Evolutionary conservation across 140 eudicot genomes (phyloP).

Genomic region (Stevia rebaudiana): DNA sequence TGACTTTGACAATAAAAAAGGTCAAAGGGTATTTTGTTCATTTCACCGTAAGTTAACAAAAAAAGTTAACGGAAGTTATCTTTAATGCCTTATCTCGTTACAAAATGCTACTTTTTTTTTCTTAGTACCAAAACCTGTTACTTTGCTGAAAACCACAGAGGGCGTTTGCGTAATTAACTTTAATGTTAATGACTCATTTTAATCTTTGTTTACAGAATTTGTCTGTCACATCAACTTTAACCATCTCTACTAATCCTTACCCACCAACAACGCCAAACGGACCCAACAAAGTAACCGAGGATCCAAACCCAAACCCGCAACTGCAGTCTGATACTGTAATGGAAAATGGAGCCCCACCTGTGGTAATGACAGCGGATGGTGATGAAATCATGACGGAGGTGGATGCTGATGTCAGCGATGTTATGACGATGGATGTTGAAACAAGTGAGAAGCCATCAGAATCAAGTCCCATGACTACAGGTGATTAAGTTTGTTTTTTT

Average conservation of each 20-base stretch:
- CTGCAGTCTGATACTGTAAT: constrained; percentile 31
- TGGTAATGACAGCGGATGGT: constrained; percentile 29
- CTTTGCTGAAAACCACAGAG: too few species aligned
- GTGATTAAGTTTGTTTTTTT: constrained; percentile 13
- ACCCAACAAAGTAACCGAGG: constrained; percentile 23
- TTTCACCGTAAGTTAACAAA: too few species aligned
- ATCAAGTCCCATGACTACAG: constrained; percentile 44
- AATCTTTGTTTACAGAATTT: constrained; percentile 45
- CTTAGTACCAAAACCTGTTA: too few species aligned
- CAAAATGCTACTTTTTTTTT: too few species aligned
- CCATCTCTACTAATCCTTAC: constrained; percentile 42
- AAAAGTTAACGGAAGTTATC: too few species aligned
- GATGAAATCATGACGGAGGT: constrained; percentile 76
- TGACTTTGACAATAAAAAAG: too few species aligned
- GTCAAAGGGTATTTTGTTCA: too few species aligned
- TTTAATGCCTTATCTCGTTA: too few species aligned
- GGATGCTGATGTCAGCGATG: constrained; percentile 46
- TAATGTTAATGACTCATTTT: constrained; percentile 21
- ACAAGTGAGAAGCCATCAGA: constrained; percentile 51
- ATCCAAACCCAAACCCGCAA: constrained; percentile 23
- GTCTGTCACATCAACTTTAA: constrained; percentile 66
- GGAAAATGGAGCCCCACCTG: constrained; percentile 48
- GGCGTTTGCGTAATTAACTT: too few species aligned
- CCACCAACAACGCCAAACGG: constrained; percentile 42
- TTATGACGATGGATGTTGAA: constrained; percentile 61